Conservation (phyloP, 371 early-diverging fungal species). For the Cokeromyces recurvatus region DNA sequence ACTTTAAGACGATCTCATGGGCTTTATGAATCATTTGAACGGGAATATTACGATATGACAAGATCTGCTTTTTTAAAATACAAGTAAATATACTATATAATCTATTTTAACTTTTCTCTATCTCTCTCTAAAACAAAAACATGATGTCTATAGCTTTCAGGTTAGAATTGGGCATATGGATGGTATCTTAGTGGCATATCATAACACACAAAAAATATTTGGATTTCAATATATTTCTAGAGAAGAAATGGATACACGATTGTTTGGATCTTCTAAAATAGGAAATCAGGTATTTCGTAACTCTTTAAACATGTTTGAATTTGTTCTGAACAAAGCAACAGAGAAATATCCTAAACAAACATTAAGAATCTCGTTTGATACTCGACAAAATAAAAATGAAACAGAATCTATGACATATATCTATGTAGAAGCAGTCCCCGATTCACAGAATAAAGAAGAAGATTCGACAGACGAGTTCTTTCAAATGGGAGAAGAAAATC, state of each 20-base stretch:
- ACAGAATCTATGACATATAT: slow-evolving; percentile 32
- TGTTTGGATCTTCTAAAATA: slow-evolving; percentile 76
- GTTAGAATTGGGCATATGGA: slow-evolving; percentile 96
- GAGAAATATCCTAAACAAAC: slow-evolving; percentile 56
- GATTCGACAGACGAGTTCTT: slow-evolving; percentile 2
- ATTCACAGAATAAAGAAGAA: not conserved
- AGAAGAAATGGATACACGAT: slow-evolving; percentile 77
- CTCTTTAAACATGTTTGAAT: slow-evolving; percentile 57
- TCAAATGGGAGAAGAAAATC: not conserved
- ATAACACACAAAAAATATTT: slow-evolving; percentile 87
- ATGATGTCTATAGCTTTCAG: slow-evolving; percentile 60
- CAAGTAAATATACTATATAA: slow-evolving; percentile 6
- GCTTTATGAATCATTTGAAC: slow-evolving; percentile 76
- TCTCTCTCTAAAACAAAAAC: not conserved
- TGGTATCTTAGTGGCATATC: slow-evolving; percentile 91
- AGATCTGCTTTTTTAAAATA: slow-evolving; percentile 29
- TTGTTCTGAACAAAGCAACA: slow-evolving; percentile 60
- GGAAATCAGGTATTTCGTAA: slow-evolving; percentile 72
- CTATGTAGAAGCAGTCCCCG: slow-evolving; percentile 34
- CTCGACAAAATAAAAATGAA: slow-evolving; percentile 2
- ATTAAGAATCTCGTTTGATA: slow-evolving; percentile 40
- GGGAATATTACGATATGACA: slow-evolving; percentile 94
- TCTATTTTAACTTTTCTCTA: no score
- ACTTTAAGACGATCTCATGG: slow-evolving; percentile 57
- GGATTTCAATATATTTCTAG: slow-evolving; percentile 93